Evolutionary conservation across 805 yeast species (phyloP), one percentile per base, ranked within the genome.

Genomic region (Spathaspora boniae): DNA sequence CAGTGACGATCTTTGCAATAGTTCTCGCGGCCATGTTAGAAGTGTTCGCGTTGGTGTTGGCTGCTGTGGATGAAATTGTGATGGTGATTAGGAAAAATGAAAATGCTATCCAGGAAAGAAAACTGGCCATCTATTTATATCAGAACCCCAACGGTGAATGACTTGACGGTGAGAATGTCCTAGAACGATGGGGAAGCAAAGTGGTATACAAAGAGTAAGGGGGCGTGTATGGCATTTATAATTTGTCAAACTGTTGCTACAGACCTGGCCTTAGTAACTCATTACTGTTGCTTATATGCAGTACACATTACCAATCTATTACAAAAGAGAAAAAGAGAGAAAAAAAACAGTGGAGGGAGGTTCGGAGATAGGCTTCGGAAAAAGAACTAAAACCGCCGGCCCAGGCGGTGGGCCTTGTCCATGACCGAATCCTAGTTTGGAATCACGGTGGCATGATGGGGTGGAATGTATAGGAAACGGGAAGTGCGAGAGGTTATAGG

Each of bases 1-100:
- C 88, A 30, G 53, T 45, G 17, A 65, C 47, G 24, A 65, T 45
- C 33, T 51, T 52, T 22, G 46, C 45, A 42, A 65, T 54, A 15
- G 62, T 46, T 60, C 71, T 62, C 16, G 48, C 37, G 11, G 38
- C 29, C 50, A 46, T 47, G 15, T 44, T 32, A 23, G 29, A 18
- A n/a, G 16, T 26, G 19, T 14, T 9, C 20, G 25, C 23, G 21
- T 31, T 36, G 29, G 17, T 33, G 34, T 9, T 16, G 2, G 26
- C 29, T 25, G 35, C 24, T 27, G 28, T 18, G 37, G 29, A 27
- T 12, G 23, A 20, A 27, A 22, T 12, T 14, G 29, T 26, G 25
- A 14, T 20, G 27, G 38, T 18, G 22, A 28, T 20, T 22, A 28
- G 21, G 20, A 27, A 39, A 35, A 35, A 31, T 28, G 29, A 26